Base-by-base conservation (phyloP, 225 moss, liverwort and hornwort genomes). In the Rhytidiadelphus loreus region DNA sequence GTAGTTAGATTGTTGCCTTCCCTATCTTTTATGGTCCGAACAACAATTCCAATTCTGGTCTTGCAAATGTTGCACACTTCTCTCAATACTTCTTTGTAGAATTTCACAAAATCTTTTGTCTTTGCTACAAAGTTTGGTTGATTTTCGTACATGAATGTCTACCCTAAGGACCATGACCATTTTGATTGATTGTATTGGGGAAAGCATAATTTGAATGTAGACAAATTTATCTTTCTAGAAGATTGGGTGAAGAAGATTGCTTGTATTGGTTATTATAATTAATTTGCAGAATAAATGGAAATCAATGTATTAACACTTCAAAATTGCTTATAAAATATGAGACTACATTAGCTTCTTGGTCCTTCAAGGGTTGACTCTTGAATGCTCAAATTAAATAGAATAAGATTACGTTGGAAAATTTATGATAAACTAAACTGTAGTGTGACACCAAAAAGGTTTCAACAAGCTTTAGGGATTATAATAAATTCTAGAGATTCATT, bases 401-500 rank as follows among this genome's bases (percentile, higher is more conserved):
- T 12, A 19, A 19, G 4, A 57, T 18, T 41, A 12, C 2, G 57
- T 17, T 39, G 4, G 3, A 58, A 39, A 58, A 57, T 19, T 58
- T 12, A 41, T n/a, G 5, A 79, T 57, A 41, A 57, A 57, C 18
- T 39, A 79, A 2, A 39, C 0, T n/a, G 0, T 26, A 11, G 25
- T 26, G 8, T 0, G 0, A 37, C 2, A 37, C 14, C 35, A 35
- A 77, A 14, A 37, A 9, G 14, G 2, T 8, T 77, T 23, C 0
- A 9, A 0, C 0, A 52, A 50, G 13, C 0, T 32, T 0, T 0
- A 53, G 0, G 16, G 15, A 2, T 52, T 75, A 21, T 0, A 22
- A 1, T 35, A 8, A 6, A 55, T 19, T 24, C 2, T 23, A 55
- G 3, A 4, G 3, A 6, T 55, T 77, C 10, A 25, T 78, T 37